Evolutionary conservation across 768 basidiomycete species (phyloP), one percentile per base, ranked within the genome.

Genomic region (Megacollybia marginata): DNA sequence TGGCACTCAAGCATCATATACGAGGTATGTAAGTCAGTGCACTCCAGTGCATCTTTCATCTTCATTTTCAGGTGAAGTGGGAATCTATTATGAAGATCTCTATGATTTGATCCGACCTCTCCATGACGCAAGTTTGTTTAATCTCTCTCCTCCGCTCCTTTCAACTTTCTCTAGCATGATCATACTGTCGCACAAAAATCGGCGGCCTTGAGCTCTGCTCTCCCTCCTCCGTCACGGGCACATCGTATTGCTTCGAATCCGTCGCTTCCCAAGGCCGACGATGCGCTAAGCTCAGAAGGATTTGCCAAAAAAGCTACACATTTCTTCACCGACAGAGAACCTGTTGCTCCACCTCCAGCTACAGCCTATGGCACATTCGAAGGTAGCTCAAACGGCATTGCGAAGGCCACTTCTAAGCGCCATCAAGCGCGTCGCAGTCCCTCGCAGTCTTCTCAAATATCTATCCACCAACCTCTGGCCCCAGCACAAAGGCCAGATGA

Each of bases 21-120:
- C 58, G 71, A 57, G 65, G 71, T 68, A 52, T 16, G 19, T 40
- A 23, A 10, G 38, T 8, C 44, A 6, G 57, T 28, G 11, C 34
- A 28, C 11, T n/a, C n/a, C 12, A 28, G 20, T 42, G 8, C 33
- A 10, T 2, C n/a, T 42, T 16, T 47, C 33, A 23, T n/a, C 6
- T 19, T 28, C 36, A 19, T n/a, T 38, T 28, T 48, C 65, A 70
- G 68, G 18, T 5, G 71, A 69, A 52, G 57, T 60, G 34, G 67
- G 67, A 0, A 70, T 71, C 33, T 71, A 65, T 47, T 71, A 69
- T 49, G 65, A 71, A 52, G 72, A 72, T 47, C 56, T 73, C 9
- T 73, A 69, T 47, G 53, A 55, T 16, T 57, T 69, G 4, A 64
- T 70, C n/a, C 58, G 59, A 35, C 68, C 69, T 1, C 58, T 72